Base-by-base conservation (phyloP, 2,329 filamentous ascomycete genomes). In the Trichoderma sp. region DNA sequence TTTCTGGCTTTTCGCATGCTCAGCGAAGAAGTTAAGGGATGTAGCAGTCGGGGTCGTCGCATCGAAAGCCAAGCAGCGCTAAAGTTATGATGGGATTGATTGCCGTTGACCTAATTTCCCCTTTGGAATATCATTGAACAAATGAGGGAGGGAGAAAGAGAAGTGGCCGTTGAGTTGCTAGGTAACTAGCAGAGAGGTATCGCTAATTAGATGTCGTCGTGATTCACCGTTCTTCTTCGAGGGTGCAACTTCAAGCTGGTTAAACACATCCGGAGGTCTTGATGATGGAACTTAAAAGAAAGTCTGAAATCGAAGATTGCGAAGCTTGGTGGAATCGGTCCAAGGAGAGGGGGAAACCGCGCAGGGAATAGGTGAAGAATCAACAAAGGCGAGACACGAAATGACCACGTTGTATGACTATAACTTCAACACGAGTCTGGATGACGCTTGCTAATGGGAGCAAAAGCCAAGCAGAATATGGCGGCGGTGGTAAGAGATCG, bases 1-100 rank as follows among this genome's bases (percentile, higher is more conserved):
- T 62, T 47, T 61, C 47, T 64, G 34, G 13, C 28, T 50, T 30
- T 59, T 69, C 47, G 71, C 71, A 72, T 72, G 71, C 71, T 72
- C 71, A 36, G 34, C 26, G 26, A 26, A 53, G n/a, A 59, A 17
- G 36, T 36, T n/a, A 59, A 23, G 26, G 32, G 12, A 23, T 70
- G 39, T 61, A 26, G 13, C 47, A 65, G 71, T 68, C 65, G 65
- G 58, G 34, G 20, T 58, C 17, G 47, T 70, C 66, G 71, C 71
- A 72, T 70, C 66, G 71, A 72, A 65, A 34, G 39, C 17, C 66
- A 55, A 36, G 17, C 55, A 34, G 39, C 26, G 50, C 34, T 17
- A 32, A 65, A 34, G 58, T 58, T 55, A 34, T 28, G 61, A 63
- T 9, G 34, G 20, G 26, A 32, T 64, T 11, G 43, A 26, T 47